Base-by-base conservation (phyloP, 2,329 filamentous ascomycete genomes). In the Trichophyton rubrum region DNA sequence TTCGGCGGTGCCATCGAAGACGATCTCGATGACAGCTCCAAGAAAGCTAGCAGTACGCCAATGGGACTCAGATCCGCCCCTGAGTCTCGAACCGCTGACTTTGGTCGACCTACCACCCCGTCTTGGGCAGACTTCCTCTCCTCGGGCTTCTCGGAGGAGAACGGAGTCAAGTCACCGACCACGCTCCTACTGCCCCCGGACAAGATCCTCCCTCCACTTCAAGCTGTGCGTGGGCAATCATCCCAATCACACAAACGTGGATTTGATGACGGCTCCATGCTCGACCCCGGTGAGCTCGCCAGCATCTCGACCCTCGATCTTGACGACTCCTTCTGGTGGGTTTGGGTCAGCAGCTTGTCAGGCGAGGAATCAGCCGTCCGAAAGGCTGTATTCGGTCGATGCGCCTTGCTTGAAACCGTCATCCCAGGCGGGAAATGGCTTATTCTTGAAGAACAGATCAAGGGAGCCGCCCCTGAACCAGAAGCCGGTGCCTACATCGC, bases 241-340 rank as follows among this genome's bases (percentile, higher is more conserved):
- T 93, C 90, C 1, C 90, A 95, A 72, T 95, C 90, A 0, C 89
- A 95, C 70, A 81, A 80, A 60, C 85, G 87, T 49, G 82, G 85
- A 62, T 77, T 89, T n/a, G 85, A 90, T 65, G 80, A 80, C 13
- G 84, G 88, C 59, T 75, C 75, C 24, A 79, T 83, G 45, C 78
- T 96, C 0, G 90, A 96, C 65, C 93, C 92, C 0, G 93, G 90
- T 58, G 93, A 99, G 78, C 80, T 99, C 61, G 93, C 93, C 33
- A 97, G 90, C 70, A 96, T 99, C 69, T 88, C 83, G 24, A 82
- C 82, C 41, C 83, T 97, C 61, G 86, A 93, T 64, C 79, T 99
- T 3, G 93, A 99, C 67, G 92, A 97, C 71, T 87, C 90, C 1
- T 99, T 99, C 73, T 99, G 93, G 93, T 97, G 93, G 92, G 93